Percentiles rank a stretch among this genome's conserved stretches.
Evolutionary conservation across 1,284 basidiomycete genomes (phyloP).

Genomic region (Trichosporon coremiiforme): DNA sequence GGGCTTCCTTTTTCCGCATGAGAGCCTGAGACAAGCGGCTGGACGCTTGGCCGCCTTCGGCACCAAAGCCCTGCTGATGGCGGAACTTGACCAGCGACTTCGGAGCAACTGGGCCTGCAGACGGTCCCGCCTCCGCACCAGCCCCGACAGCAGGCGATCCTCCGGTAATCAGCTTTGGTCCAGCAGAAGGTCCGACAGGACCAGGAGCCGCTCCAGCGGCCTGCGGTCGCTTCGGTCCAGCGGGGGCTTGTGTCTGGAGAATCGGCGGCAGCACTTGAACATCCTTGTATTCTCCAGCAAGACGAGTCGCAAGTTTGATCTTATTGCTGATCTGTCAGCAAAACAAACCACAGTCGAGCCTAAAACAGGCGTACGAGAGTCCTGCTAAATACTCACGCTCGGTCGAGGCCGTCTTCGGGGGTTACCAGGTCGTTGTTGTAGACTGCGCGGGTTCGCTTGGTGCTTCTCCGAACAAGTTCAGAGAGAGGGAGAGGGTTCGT

Average conservation of each 20-base stretch:
- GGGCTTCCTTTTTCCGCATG: conserved; percentile 83
- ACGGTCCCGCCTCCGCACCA: not conserved
- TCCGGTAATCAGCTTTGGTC: conserved; percentile 25
- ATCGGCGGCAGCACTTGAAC: conserved; percentile 81
- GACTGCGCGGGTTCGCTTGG: conserved; percentile 57
- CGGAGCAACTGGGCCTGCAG: conserved; percentile 28
- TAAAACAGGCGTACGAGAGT: no score
- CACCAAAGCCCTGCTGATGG: conserved; percentile 56
- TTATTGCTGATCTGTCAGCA: conserved; percentile 50
- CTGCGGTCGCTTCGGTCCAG: conserved; percentile 69
- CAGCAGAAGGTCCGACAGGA: conserved; percentile 62
- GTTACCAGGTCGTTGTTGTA: conserved; percentile 50
- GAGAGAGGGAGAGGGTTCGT: conserved; percentile 47
- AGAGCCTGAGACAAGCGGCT: conserved; percentile 78
- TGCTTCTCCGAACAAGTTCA: conserved; percentile 52
- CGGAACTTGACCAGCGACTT: conserved; percentile 54
- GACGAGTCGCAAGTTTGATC: conserved; percentile 66
- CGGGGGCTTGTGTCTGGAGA: conserved; percentile 69
- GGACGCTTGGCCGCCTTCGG: conserved; percentile 54
- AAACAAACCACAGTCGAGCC: no score
- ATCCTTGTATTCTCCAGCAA: conserved; percentile 79
- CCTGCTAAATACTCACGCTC: conserved; percentile 46
- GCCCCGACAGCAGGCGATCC: not conserved
- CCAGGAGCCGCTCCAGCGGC: conserved; percentile 61
- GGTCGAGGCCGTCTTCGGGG: conserved; percentile 45